Conservation (phyloP, 768 basidiomycete genomes). For the Chiua virens region DNA sequence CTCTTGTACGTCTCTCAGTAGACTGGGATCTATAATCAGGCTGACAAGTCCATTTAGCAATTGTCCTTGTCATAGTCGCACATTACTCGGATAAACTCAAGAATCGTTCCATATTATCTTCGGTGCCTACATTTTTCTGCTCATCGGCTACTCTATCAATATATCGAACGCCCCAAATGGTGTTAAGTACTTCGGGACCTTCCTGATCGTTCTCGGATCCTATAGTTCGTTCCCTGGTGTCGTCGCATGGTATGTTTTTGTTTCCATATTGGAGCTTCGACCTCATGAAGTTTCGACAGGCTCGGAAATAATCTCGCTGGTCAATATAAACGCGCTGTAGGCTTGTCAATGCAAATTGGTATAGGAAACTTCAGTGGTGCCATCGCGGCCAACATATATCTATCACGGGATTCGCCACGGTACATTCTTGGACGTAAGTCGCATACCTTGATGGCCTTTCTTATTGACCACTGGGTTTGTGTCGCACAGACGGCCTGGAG, state of each 20-base stretch:
- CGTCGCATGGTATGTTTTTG: slow-evolving; percentile 50
- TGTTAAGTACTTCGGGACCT: slow-evolving; percentile 72
- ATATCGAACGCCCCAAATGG: slow-evolving; percentile 52
- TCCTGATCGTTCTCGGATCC: slow-evolving; percentile 63
- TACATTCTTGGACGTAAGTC: slow-evolving; percentile 63
- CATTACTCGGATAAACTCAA: slow-evolving; percentile 57
- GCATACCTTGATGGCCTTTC: neutral
- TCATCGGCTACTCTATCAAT: slow-evolving; percentile 64
- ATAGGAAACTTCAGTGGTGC: slow-evolving; percentile 66
- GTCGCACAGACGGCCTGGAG: slow-evolving; percentile 53
- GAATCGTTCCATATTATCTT: slow-evolving; percentile 60
- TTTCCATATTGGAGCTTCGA: slow-evolving; percentile 11
- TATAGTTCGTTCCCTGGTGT: slow-evolving; percentile 58
- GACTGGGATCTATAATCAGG: neutral
- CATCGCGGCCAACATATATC: slow-evolving; percentile 63
- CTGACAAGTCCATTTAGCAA: slow-evolving; percentile 37
- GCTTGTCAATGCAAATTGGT: slow-evolving; percentile 56
- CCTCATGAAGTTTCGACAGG: slow-evolving; percentile 37
- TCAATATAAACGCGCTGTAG: slow-evolving; percentile 68
- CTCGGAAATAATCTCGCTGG: slow-evolving; percentile 54
- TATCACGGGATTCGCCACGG: slow-evolving; percentile 56
- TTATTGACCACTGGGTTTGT: too few relatives aligned
- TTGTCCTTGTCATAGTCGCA: slow-evolving; percentile 51
- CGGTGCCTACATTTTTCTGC: slow-evolving; percentile 46
- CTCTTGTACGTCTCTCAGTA: slow-evolving; percentile 48